Base-by-base conservation (phyloP, 202 grass and related monocot species). In the Hordeum pubiflorum region DNA sequence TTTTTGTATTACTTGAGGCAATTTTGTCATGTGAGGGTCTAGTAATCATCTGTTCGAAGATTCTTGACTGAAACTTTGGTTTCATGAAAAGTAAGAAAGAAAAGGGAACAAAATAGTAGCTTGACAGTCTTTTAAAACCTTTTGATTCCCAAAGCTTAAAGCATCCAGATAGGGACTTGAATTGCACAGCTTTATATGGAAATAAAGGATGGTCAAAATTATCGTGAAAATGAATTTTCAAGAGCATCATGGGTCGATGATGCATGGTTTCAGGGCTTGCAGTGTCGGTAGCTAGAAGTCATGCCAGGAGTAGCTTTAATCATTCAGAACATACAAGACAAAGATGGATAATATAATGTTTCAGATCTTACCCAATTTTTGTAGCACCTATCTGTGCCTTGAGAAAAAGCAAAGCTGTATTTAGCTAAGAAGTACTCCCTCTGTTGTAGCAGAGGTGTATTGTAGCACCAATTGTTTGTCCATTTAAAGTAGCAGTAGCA, bases 51-150 rank as follows among this genome's bases (percentile, higher is more conserved):
- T 83, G 32, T 83, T 83, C 13, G 87, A 89, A 89, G 87, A 86
- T 89, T 89, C 83, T 89, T 86, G 87, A 69, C 83, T 73, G 60
- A 73, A 54, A 9, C 79, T 82, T 89, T 62, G 87, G 74, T 82
- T 82, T 86, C 74, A 75, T 52, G 39, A 58, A 89, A 89, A 89
- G 81, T 14, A 41, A 76, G 38, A 48, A 58, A 29, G 20, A 66
- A 26, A 72, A n/a, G n/a, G 3, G 21, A 14, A 14, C 33, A n/a
- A 14, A 38, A 20, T 32, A 9, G 82, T 85, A 55, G 52, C 74
- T 82, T 74, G 58, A 4, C 74, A 75, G 79, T 86, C 83, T 82
- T 86, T 79, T 68, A 82, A 79, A 89, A 86, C 83, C 39, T 63
- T 72, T 58, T 74, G 21, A 6, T 68, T 86, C 83, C 83, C 83